Conservation (phyloP, 2,329 filamentous ascomycete genomes). For the Aureobasidium musti region DNA sequence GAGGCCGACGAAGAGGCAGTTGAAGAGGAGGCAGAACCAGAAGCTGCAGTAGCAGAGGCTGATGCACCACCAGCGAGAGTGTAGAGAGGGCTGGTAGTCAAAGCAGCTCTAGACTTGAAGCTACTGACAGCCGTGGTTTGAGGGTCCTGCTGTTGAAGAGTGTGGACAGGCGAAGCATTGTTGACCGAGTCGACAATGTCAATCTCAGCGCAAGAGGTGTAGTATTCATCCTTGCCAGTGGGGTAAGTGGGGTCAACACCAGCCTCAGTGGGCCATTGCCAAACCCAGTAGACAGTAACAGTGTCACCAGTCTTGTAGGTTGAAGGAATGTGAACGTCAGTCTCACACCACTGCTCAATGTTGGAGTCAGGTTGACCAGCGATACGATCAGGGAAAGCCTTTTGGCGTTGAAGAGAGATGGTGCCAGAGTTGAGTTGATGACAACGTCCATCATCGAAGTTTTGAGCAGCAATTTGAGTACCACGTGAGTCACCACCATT, state of each 20-base stretch:
- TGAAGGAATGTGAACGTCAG: constrained; percentile 72
- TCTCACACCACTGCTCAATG: constrained; percentile 75
- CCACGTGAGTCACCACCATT: constrained; percentile 79
- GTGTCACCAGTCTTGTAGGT: constrained; percentile 62
- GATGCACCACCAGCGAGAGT: constrained; percentile 30
- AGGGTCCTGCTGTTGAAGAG: constrained; percentile 47
- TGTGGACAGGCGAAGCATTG: constrained; percentile 32
- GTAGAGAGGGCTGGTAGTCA: constrained; percentile 38
- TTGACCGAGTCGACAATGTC: constrained; percentile 47
- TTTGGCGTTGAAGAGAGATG: constrained; percentile 62
- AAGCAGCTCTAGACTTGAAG: constrained; percentile 47
- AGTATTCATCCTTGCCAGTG: constrained; percentile 58
- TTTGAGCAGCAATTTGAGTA: constrained; percentile 70
- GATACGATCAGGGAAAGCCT: constrained; percentile 56
- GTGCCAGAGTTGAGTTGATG: constrained; percentile 69
- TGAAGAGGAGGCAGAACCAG: background rate
- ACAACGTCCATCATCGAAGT: constrained; percentile 90
- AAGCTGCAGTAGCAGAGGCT: background rate
- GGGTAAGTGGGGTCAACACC: constrained; percentile 45
- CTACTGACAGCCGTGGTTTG: constrained; percentile 45
- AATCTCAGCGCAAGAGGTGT: constrained; percentile 61
- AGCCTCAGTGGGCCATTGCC: constrained; percentile 75
- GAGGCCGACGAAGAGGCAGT: background rate
- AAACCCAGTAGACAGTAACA: constrained; percentile 92
- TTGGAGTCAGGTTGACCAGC: constrained; percentile 50